phyloP scores from a whole-genome alignment of 1,284 basidiomycete species.

The Boletus semigastroideus region DNA sequence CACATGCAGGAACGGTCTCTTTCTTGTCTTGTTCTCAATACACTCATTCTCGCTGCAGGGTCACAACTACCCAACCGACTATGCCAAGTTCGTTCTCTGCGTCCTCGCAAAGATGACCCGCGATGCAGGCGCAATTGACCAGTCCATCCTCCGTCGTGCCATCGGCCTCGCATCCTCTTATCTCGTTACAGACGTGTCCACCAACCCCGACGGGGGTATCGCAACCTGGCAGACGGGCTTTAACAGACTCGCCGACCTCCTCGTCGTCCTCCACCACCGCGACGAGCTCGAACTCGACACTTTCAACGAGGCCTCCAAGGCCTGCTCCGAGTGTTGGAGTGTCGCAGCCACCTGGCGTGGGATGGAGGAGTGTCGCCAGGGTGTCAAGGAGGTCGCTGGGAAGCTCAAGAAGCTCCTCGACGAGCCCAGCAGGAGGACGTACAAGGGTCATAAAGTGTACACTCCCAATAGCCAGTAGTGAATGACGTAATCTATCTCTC shows the following conservation, averaged over 20 bases:
- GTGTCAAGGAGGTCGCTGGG: constrained; percentile 56
- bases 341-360: constrained; percentile 66
- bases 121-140: constrained; percentile 52
- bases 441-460: constrained; percentile 62
- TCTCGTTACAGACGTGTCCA: constrained; percentile 69
- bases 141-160: constrained; percentile 59
- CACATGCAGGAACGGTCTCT: constrained; percentile 30
- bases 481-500: constrained; percentile 24
- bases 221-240: constrained; percentile 66
- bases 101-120: constrained; percentile 53
- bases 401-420: constrained; percentile 67
- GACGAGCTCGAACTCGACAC: constrained; percentile 70
- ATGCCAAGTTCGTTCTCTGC: constrained; percentile 54
- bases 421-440: constrained; percentile 60
- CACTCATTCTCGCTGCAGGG: constrained; percentile 13
- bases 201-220: constrained; percentile 55
- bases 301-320: constrained; percentile 65
- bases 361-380: constrained; percentile 57
- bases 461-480: constrained; percentile 41
- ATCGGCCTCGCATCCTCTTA: constrained; percentile 72
- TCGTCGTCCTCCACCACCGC: constrained; percentile 62
- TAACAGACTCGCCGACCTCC: constrained; percentile 64
- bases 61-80: constrained; percentile 53
- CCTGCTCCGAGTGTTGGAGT: constrained; percentile 82
- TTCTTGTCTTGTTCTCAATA: not conserved